Evolutionary conservation across 805 yeast genomes (phyloP).

Genomic region (Blastobotrys parvus): DNA sequence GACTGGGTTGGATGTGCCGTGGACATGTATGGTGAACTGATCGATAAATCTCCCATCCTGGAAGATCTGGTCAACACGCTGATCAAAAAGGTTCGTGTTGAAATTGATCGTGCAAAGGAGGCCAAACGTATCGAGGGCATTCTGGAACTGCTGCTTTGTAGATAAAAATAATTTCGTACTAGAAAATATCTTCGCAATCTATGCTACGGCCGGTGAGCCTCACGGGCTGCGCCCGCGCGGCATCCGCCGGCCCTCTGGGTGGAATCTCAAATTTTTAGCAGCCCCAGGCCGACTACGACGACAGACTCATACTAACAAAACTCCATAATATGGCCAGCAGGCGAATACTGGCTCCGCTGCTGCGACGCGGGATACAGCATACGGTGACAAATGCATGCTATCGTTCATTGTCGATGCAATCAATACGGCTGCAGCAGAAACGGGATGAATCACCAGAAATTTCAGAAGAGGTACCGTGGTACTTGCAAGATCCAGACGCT

Average conservation of each 20-base stretch:
- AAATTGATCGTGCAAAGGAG: constrained; percentile 72
- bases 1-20: constrained; percentile 61
- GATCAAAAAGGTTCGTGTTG: constrained; percentile 47
- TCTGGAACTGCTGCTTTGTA: constrained; percentile 68
- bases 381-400: no score
- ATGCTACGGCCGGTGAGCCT: no score
- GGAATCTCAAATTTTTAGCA: no score
- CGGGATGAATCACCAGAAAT: not conserved
- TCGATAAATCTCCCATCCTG: constrained; percentile 68
- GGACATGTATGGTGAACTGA: constrained; percentile 66
- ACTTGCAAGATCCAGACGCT: constrained; percentile 14
- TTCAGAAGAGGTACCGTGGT: constrained; percentile 16
- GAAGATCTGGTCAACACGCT: constrained; percentile 62
- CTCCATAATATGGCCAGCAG: not conserved
- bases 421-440: no score
- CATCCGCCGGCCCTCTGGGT: no score
- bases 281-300: no score
- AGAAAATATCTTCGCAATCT: no score
- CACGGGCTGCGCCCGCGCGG: no score
- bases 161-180: no score
- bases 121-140: constrained; percentile 89
- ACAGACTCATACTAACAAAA: no score
- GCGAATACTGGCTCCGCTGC: not conserved
- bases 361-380: no score
- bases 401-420: no score